These are phyloP conservation scores for Murraya koenigii DNA, from an alignment of 345 rosid genomes.

Conservation along the genomic window DNA sequence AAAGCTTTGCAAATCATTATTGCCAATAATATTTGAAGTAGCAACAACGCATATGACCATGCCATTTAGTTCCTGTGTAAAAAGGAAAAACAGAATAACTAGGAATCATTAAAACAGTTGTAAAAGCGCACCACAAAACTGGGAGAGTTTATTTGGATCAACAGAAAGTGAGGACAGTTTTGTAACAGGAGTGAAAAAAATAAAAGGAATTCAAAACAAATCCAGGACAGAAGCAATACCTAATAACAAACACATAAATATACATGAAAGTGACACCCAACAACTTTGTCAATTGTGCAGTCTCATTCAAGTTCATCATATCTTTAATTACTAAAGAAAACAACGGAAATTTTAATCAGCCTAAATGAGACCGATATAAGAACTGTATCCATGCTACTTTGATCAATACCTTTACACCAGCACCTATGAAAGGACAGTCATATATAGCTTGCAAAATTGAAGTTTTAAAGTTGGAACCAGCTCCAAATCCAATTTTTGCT, in stretches of 20 bases:
- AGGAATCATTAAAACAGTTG: neutral
- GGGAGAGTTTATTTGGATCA: neutral
- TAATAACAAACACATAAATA: neutral
- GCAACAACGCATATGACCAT: slow-evolving; percentile 60
- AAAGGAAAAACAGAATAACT: slow-evolving; percentile 2
- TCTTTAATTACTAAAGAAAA: neutral
- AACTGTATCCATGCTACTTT: neutral
- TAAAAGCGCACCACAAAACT: slow-evolving; percentile 1
- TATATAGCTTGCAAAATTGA: slow-evolving; percentile 66
- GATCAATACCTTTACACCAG: slow-evolving; percentile 58
- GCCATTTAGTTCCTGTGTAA: slow-evolving; percentile 56
- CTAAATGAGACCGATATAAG: neutral
- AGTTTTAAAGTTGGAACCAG: slow-evolving; percentile 55
- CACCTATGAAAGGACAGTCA: slow-evolving; percentile 82
- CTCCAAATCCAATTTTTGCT: slow-evolving; percentile 93
- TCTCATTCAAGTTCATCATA: neutral
- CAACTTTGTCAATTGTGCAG: neutral
- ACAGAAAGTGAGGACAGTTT: slow-evolving; percentile 3
- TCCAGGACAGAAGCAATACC: neutral
- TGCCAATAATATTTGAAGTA: slow-evolving; percentile 44
- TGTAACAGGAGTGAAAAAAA: neutral
- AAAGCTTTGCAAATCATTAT: slow-evolving; percentile 41
- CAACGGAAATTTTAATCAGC: neutral
- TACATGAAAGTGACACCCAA: neutral
- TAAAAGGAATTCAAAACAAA: neutral